Evolutionary conservation across 768 basidiomycete genomes (phyloP), one percentile per base, ranked within the genome.

Genomic region (Pholiota molesta): DNA sequence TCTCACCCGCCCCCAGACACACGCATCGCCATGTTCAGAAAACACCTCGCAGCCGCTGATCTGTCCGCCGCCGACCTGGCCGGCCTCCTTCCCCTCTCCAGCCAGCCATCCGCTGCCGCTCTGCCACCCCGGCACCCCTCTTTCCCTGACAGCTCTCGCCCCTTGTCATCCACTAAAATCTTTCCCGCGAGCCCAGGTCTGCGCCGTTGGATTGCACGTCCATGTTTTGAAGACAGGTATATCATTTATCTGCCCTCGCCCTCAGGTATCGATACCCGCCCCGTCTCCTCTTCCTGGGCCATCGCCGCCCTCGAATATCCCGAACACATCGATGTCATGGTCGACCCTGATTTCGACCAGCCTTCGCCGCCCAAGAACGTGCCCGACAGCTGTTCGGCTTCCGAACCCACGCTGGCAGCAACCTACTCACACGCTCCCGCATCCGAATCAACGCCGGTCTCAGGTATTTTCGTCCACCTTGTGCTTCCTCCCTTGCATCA

Each of bases 261-360:
- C 10, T 75, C 70, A 17, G 77, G 72, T 13, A 71, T 81, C 39
- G 69, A 77, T 19, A 62, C 77, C 37, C 71, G 73, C 17, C 79
- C 76, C 17, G 80, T 90, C 51, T 68, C 78, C 33, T 71, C 79
- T 23, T 72, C 78, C 31, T 72, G 84, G 21, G 89, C 86, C 35
- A 87, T 92, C 49, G 87, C 90, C 47, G 86, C 86, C 49, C 79
- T 93, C 59, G 91, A 92, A 68, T 90, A 84, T 67, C 89, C 90
- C 5, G 83, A 86, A 60, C 72, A 79, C n/a, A 69, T 91, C 56
- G 90, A 92, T 66, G 76, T 83, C 29, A 77, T 91, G 74, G 85
- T 86, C 39, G 85, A 84, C 62, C 78, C 82, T 40, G 78, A 77
- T 64, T 71, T 74, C 57, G 72, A 67, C 37, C 70, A 68, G 60